These are phyloP conservation scores for Fusarium sterilihyphosum DNA, from an alignment of 2,329 filamentous ascomycete genomes.

Conservation along the genomic window DNA sequence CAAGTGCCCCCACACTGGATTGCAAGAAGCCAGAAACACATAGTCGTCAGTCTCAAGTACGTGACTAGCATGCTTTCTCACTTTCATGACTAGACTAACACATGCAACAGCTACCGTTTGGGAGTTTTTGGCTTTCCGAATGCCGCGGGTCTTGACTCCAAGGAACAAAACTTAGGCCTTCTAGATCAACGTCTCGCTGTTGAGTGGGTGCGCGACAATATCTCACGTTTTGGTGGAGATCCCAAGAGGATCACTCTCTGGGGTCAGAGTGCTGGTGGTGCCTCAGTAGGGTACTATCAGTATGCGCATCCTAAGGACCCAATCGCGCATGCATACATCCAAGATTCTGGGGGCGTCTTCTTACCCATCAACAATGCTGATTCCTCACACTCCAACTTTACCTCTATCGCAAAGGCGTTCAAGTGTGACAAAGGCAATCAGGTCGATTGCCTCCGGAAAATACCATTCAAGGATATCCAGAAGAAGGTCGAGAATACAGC, in stretches of 20 bases:
- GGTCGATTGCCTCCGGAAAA: background rate
- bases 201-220: conserved; percentile 1
- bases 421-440: background rate
- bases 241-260: background rate
- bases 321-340: conserved; percentile 4
- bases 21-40: conserved; percentile 3
- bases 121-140: conserved; percentile 11
- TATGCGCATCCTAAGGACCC: conserved; percentile 1
- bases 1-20: conserved; percentile 1
- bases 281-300: conserved; percentile 7
- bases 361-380: background rate
- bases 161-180: background rate
- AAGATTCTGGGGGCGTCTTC: background rate
- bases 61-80: too few relatives aligned
- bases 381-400: background rate
- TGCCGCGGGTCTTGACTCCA: background rate
- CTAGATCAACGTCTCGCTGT: conserved; percentile 10
- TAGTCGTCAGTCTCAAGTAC: background rate
- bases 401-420: background rate
- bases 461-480: background rate
- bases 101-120: background rate
- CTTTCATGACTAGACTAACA: too few relatives aligned
- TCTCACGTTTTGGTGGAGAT: background rate
- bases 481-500: background rate
- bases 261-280: conserved; percentile 4